Conservation (phyloP, 352 stramenopile genomes). For the Globisporangium uncinulatum region DNA sequence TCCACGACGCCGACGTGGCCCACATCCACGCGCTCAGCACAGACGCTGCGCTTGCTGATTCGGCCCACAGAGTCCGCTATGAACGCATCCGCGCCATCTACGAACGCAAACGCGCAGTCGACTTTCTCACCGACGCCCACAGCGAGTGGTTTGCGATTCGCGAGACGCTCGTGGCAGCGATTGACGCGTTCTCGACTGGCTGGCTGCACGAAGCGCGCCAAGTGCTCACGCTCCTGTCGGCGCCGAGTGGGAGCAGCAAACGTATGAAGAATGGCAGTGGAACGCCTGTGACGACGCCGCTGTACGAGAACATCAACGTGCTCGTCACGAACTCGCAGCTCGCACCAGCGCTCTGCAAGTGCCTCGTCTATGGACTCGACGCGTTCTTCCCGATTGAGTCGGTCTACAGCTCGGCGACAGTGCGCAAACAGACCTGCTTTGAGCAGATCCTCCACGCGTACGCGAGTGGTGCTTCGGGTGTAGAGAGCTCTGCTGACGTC, state of each 20-base stretch:
- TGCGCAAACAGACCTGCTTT: conserved; percentile 78
- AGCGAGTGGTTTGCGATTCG: conserved; percentile 72
- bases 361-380: conserved; percentile 77
- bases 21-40: conserved; percentile 35
- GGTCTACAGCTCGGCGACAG: conserved; percentile 72
- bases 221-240: conserved; percentile 46
- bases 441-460: conserved; percentile 67
- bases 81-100: conserved; percentile 74
- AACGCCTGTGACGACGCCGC: neutral
- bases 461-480: conserved; percentile 4
- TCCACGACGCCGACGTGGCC: conserved; percentile 67
- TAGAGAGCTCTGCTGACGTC: conserved; percentile 11
- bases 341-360: conserved; percentile 77
- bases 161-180: conserved; percentile 56
- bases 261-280: neutral
- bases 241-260: conserved; percentile 1
- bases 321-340: conserved; percentile 82
- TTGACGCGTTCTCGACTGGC: conserved; percentile 64
- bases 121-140: conserved; percentile 55
- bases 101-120: conserved; percentile 48
- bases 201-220: conserved; percentile 62
- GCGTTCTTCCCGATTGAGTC: conserved; percentile 67
- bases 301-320: conserved; percentile 64
- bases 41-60: neutral
- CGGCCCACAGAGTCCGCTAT: conserved; percentile 31